Conservation (phyloP, 371 early-diverging fungal genomes). For the Choanephora cucurbitarum region DNA sequence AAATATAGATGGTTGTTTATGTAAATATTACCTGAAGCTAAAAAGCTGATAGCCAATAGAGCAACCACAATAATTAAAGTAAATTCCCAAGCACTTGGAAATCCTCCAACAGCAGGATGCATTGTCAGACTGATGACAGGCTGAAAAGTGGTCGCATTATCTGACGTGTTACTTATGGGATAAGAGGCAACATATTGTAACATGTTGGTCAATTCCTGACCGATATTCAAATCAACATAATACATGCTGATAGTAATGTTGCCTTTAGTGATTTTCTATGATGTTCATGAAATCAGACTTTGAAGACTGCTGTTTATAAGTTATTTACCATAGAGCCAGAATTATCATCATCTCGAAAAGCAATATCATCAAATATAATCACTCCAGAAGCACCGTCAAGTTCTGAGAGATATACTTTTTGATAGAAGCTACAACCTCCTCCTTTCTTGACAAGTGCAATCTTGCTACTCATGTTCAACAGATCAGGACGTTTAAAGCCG, state of each 20-base stretch:
- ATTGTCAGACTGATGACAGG: conserved; percentile 32
- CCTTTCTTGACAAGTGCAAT: conserved; percentile 43
- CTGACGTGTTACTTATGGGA: conserved; percentile 13
- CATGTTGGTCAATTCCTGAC: conserved; percentile 29
- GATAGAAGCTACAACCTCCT: conserved; percentile 39
- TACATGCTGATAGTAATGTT: conserved; percentile 45
- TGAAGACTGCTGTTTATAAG: neutral
- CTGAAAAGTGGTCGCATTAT: conserved; percentile 22
- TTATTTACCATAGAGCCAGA: conserved; percentile 22
- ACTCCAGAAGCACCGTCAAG: conserved; percentile 41
- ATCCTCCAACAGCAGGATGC: conserved; percentile 45
- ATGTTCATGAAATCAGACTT: neutral
- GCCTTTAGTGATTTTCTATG: conserved; percentile 32
- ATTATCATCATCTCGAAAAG: conserved; percentile 38
- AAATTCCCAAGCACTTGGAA: conserved; percentile 61
- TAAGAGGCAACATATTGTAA: conserved; percentile 18
- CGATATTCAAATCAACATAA: conserved; percentile 40
- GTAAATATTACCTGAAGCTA: conserved; percentile 49
- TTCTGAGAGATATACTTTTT: conserved; percentile 39
- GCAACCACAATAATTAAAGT: conserved; percentile 57
- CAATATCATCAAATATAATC: conserved; percentile 41
- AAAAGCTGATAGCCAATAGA: conserved; percentile 52
- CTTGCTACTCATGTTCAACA: conserved; percentile 28
- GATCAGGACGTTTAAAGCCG: conserved; percentile 16
- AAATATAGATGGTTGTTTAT: neutral